Conservation (phyloP, 106 monocot species). For the Chionographis japonica region DNA sequence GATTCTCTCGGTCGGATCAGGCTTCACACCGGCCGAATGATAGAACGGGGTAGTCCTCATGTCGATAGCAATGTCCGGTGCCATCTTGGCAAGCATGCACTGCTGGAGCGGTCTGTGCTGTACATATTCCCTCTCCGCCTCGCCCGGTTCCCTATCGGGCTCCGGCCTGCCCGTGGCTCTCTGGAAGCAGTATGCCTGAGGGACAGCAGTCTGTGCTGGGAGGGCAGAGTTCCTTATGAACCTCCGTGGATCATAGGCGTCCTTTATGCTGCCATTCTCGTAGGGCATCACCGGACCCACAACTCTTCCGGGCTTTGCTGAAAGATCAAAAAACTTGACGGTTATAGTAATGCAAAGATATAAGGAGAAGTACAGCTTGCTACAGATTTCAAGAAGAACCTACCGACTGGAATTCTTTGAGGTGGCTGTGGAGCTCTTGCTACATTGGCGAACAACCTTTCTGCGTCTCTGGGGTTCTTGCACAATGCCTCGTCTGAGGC, state of each 20-base stretch:
- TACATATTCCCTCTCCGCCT: conserved; percentile 2
- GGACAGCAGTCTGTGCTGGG: conserved; percentile 12
- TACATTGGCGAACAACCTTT: conserved; percentile 13
- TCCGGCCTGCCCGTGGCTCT: conserved; percentile 10
- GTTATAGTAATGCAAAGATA: no score
- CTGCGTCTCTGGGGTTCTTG: conserved; percentile 22
- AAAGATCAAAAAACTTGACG: neutral
- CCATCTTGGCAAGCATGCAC: conserved; percentile 5
- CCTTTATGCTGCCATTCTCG: conserved; percentile 29
- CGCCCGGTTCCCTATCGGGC: neutral
- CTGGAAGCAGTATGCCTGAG: conserved; percentile 11
- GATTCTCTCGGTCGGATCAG: conserved; percentile 15
- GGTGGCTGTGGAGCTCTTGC: conserved; percentile 25
- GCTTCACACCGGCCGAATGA: conserved; percentile 4
- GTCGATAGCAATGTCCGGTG: conserved; percentile 19
- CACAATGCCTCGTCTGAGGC: neutral
- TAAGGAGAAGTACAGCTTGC: no score
- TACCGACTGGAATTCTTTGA: conserved; percentile 52
- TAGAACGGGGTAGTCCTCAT: conserved; percentile 20
- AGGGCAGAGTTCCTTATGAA: conserved; percentile 29
- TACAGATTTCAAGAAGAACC: no score
- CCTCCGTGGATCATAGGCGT: conserved; percentile 31
- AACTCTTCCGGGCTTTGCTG: conserved; percentile 45
- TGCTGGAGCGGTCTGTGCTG: conserved; percentile 9
- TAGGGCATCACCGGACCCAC: conserved; percentile 34